Evolutionary conservation across 805 yeast species (phyloP).

Genomic region (Wickerhamomyces tratensis): DNA sequence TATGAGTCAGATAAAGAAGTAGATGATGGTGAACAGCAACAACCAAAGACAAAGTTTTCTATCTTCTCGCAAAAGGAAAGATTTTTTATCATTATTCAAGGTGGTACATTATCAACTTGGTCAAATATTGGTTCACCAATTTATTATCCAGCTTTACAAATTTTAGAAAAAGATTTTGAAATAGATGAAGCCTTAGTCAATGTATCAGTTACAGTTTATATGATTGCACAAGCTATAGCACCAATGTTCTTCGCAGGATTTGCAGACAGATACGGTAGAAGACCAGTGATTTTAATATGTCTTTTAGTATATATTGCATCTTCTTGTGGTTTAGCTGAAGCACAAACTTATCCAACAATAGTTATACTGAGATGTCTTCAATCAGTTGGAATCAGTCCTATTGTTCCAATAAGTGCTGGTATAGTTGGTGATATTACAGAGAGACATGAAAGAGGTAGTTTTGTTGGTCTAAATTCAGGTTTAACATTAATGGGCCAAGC

Average conservation of each 20-base stretch:
- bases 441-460: constrained; percentile 57
- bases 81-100: constrained; percentile 26
- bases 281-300: constrained; percentile 54
- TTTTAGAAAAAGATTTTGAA: constrained; percentile 42
- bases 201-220: constrained; percentile 66
- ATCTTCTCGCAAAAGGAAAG: constrained; percentile 23
- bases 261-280: constrained; percentile 64
- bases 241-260: constrained; percentile 63
- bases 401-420: constrained; percentile 62
- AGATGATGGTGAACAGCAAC: too few species aligned
- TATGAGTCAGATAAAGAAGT: too few species aligned
- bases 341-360: constrained; percentile 49
- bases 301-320: constrained; percentile 47
- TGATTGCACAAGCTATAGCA: constrained; percentile 65
- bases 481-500: constrained; percentile 65
- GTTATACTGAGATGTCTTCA: constrained; percentile 64
- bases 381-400: constrained; percentile 69
- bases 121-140: constrained; percentile 71
- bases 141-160: constrained; percentile 68
- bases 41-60: too few species aligned
- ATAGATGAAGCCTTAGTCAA: constrained; percentile 52
- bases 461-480: constrained; percentile 58
- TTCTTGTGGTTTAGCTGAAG: constrained; percentile 56
- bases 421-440: constrained; percentile 67
- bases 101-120: constrained; percentile 45